Evolutionary conservation across 768 basidiomycete species (phyloP).

Genomic region (Pisolithus albus): DNA sequence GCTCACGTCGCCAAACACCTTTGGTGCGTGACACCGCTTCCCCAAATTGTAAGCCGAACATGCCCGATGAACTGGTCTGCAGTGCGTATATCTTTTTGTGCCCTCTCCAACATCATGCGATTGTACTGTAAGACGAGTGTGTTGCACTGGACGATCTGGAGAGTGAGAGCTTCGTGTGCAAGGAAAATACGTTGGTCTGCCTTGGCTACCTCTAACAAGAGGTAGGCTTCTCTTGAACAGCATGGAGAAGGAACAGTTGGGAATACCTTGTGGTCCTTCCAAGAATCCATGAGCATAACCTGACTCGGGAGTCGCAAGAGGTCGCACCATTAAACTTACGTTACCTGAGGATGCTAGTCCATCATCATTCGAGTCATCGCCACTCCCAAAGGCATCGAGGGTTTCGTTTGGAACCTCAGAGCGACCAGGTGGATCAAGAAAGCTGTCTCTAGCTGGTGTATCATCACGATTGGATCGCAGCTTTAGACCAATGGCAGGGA

Average conservation of each 20-base stretch:
- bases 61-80: background rate
- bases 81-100: background rate
- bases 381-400: too few relatives aligned
- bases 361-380: too few relatives aligned
- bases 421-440: too few relatives aligned
- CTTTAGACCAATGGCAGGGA: background rate
- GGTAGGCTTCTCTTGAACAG: constrained; percentile 1
- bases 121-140: constrained; percentile 1
- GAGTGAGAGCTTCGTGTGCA: background rate
- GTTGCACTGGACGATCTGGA: constrained; percentile 1
- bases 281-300: too few relatives aligned
- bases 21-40: too few relatives aligned
- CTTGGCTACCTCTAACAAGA: background rate
- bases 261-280: background rate
- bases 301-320: too few relatives aligned
- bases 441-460: too few relatives aligned
- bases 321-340: too few relatives aligned
- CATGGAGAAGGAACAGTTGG: background rate
- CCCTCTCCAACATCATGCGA: background rate
- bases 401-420: too few relatives aligned
- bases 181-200: background rate
- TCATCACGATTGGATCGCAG: too few relatives aligned
- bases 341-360: too few relatives aligned
- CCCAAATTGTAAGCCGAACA: background rate
- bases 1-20: too few relatives aligned